phyloP scores from a whole-genome alignment of 305 asterid species.

The Solanum hybrid region DNA sequence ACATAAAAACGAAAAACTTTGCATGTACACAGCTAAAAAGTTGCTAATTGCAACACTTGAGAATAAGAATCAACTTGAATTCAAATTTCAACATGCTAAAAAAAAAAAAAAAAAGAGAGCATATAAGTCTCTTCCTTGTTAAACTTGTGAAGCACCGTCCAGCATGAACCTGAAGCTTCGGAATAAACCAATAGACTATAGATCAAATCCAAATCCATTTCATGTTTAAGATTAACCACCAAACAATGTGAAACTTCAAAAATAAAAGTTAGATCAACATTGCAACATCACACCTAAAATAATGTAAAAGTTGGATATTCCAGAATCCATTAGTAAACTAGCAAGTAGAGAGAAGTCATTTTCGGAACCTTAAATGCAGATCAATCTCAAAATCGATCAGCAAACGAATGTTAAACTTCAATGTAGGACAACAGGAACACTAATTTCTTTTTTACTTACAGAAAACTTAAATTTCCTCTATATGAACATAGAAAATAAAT shows the following conservation, averaged over 20 bases:
- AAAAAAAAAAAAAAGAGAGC: not conserved
- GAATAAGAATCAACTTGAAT: not conserved
- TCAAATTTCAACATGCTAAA: not conserved
- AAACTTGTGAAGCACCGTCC: not conserved
- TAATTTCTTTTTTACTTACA: not conserved
- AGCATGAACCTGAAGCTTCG: not conserved
- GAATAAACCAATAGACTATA: not conserved
- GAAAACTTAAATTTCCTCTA: not conserved
- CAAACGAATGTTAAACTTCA: not conserved
- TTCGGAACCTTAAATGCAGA: not conserved
- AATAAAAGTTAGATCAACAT: not conserved
- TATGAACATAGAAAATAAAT: not conserved
- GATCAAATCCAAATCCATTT: not conserved
- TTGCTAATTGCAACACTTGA: not conserved
- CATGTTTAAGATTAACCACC: not conserved
- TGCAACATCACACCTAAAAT: not conserved
- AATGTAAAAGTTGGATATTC: not conserved
- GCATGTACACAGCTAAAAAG: not conserved
- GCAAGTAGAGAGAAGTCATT: not conserved
- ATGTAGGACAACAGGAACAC: not conserved
- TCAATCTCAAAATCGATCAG: not conserved
- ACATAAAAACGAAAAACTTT: not conserved
- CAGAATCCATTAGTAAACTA: not conserved
- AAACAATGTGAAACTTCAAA: not conserved
- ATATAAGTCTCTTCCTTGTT: not conserved